phyloP scores from a whole-genome alignment of 1,139 yeast genomes.

The Zygoascus meyerae region DNA sequence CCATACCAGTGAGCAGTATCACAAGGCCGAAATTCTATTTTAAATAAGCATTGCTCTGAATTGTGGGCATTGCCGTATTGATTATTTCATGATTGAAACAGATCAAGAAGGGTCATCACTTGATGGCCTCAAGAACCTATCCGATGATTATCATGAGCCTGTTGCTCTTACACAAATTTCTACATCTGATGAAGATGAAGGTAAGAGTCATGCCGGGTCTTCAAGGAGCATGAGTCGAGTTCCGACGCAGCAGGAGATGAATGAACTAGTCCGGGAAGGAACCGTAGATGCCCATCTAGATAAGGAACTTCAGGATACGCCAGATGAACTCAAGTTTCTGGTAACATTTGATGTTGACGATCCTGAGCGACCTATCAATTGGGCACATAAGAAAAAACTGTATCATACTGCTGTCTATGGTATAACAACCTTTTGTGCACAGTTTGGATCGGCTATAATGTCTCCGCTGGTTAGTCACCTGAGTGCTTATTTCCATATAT shows the following conservation, averaged over 20 bases:
- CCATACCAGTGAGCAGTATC: no score
- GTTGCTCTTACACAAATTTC: no score
- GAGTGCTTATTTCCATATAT: slow-evolving; percentile 46
- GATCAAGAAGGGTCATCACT: no score
- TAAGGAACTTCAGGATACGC: background rate
- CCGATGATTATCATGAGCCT: no score
- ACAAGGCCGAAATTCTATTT: no score
- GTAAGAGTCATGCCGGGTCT: no score
- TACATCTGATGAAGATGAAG: no score
- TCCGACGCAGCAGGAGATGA: slow-evolving; percentile 1
- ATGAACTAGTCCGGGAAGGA: slow-evolving; percentile 3
- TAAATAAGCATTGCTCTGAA: no score
- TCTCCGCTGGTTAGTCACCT: slow-evolving; percentile 42
- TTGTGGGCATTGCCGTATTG: no score
- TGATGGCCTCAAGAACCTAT: no score
- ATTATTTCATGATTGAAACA: no score
- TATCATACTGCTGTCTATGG: slow-evolving; percentile 41
- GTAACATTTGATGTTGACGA: slow-evolving; percentile 20
- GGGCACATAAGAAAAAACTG: slow-evolving; percentile 35
- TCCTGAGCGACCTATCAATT: slow-evolving; percentile 32
- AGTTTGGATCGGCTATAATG: slow-evolving; percentile 40
- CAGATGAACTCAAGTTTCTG: slow-evolving; percentile 7
- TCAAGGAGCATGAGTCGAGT: background rate
- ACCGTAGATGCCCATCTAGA: background rate
- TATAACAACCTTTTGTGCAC: slow-evolving; percentile 41